Percentiles rank a stretch among this genome's conserved stretches.
phyloP scores from a whole-genome alignment of 495 filamentous ascomycete genomes.

The Aspergillus sclerotioniger region DNA sequence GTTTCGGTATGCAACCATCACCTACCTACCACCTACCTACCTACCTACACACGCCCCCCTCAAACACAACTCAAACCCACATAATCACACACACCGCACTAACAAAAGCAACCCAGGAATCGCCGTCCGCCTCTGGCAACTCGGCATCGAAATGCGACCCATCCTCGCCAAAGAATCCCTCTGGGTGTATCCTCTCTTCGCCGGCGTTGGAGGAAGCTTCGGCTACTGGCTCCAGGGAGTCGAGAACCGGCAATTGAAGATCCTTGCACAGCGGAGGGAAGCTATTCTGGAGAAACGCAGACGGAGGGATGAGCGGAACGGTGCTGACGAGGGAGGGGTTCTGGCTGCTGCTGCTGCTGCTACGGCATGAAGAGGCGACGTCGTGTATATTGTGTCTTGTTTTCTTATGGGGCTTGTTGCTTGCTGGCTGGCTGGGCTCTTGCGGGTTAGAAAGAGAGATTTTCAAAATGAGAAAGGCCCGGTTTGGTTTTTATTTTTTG shows the following conservation, averaged over 20 bases:
- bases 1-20: conserved; percentile 72
- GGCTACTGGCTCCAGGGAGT: conserved; percentile 95
- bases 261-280: conserved; percentile 73
- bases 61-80: neutral
- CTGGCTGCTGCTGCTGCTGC: conserved; percentile 44
- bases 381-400: neutral
- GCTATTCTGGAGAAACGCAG: conserved; percentile 83
- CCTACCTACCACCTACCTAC: neutral
- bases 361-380: conserved; percentile 26
- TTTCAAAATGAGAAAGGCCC: no score
- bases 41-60: neutral
- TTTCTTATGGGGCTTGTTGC: no score
- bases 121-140: conserved; percentile 88
- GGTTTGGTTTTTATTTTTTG: no score
- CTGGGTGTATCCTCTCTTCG: conserved; percentile 92
- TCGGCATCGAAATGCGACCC: conserved; percentile 97
- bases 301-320: conserved; percentile 56
- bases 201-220: conserved; percentile 78
- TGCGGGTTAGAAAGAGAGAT: no score
- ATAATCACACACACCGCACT: neutral
- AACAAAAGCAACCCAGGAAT: conserved; percentile 56
- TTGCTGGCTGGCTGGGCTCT: no score
- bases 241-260: conserved; percentile 69
- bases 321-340: conserved; percentile 36
- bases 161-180: conserved; percentile 74